phyloP scores from a whole-genome alignment of 2,329 filamentous ascomycete species.

The Colletotrichum eleusines region DNA sequence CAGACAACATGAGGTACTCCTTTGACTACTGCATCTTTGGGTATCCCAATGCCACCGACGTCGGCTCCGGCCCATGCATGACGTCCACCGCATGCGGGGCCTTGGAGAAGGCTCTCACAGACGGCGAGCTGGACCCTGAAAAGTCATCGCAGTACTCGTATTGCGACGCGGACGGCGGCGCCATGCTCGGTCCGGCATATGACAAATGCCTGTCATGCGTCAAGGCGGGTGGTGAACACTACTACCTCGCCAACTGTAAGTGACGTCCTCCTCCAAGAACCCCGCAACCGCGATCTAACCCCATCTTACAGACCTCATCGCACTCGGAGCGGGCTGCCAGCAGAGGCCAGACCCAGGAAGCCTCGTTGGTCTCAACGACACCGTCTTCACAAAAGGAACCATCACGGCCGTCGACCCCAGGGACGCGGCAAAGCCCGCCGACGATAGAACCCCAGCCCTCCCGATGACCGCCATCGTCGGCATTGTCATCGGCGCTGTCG shows the following conservation, averaged over 20 bases:
- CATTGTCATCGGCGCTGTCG: constrained; percentile 56
- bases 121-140: constrained; percentile 53
- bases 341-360: constrained; percentile 57
- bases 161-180: constrained; percentile 57
- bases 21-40: constrained; percentile 66
- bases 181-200: constrained; percentile 51
- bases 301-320: constrained; percentile 57
- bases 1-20: constrained; percentile 67
- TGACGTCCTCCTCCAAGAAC: background rate
- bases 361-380: constrained; percentile 57
- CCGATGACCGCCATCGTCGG: constrained; percentile 58
- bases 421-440: constrained; percentile 26
- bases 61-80: constrained; percentile 62
- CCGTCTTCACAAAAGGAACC: constrained; percentile 56
- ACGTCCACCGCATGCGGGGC: constrained; percentile 64
- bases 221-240: constrained; percentile 54
- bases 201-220: constrained; percentile 61
- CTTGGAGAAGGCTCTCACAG: constrained; percentile 56
- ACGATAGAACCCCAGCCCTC: constrained; percentile 45
- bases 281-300: constrained; percentile 23
- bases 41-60: constrained; percentile 60
- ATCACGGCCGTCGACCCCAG: constrained; percentile 52
- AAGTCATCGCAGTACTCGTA: constrained; percentile 56
- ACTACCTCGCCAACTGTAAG: constrained; percentile 65
- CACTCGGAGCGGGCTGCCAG: constrained; percentile 64